phyloP scores from a whole-genome alignment of 768 basidiomycete genomes.

The Calocera viscosa region DNA sequence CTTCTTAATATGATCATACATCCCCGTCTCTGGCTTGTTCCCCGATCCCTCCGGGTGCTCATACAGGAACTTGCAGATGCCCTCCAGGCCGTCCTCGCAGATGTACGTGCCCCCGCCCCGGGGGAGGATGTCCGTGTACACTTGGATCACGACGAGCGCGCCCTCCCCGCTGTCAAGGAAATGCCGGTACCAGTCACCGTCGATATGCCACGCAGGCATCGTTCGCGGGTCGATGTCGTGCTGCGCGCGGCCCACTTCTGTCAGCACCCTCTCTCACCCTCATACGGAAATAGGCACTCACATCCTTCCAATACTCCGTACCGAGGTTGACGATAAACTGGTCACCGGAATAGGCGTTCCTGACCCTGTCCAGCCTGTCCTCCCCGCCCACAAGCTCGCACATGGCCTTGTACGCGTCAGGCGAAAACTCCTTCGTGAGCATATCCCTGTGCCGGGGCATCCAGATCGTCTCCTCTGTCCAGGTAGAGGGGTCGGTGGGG shows the following conservation, averaged over 20 bases:
- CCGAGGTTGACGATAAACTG: constrained; percentile 21
- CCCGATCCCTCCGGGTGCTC: constrained; percentile 18
- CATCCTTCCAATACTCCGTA: constrained; percentile 13
- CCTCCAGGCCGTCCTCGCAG: constrained; percentile 19
- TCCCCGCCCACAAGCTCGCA: constrained; percentile 21
- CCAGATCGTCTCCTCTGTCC: constrained; percentile 3
- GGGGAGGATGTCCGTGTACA: constrained; percentile 19
- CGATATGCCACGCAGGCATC: constrained; percentile 17
- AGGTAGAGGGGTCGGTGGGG: background rate
- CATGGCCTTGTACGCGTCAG: constrained; percentile 18
- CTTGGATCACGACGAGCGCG: constrained; percentile 19
- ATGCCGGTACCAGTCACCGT: constrained; percentile 21
- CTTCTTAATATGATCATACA: constrained; percentile 14
- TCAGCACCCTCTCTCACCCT: background rate
- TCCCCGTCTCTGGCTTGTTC: constrained; percentile 1
- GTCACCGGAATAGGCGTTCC: constrained; percentile 19
- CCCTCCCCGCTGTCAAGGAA: constrained; percentile 20
- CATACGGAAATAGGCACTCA: background rate
- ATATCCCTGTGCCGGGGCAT: constrained; percentile 19
- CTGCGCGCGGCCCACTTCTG: no score
- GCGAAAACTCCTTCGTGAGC: constrained; percentile 16
- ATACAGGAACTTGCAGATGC: constrained; percentile 16
- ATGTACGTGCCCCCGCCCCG: constrained; percentile 18
- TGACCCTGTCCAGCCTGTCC: constrained; percentile 16
- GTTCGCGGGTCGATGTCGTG: constrained; percentile 8